phyloP scores from a whole-genome alignment of 2,329 filamentous ascomycete genomes.

The Canariomyces notabilis region DNA sequence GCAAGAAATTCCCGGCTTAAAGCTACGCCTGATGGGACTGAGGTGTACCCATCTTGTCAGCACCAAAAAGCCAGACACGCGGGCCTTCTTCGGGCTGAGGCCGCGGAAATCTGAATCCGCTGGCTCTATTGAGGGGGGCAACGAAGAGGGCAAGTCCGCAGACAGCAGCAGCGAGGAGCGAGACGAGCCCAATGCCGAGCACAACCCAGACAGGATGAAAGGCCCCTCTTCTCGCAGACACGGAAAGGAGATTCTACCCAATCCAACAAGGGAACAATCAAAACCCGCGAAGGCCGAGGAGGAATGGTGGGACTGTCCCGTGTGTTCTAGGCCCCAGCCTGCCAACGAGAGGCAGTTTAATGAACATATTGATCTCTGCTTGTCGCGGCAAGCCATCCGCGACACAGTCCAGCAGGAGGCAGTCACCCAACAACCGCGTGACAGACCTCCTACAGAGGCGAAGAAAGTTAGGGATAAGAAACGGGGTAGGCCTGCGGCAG shows the following conservation, averaged over 20 bases:
- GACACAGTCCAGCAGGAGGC: slow-evolving; percentile 64
- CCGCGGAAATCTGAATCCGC: slow-evolving; percentile 27
- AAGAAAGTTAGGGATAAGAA: slow-evolving; percentile 39
- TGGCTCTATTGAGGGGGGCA: slow-evolving; percentile 18
- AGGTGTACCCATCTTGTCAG: slow-evolving; percentile 83
- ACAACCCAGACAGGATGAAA: slow-evolving; percentile 44
- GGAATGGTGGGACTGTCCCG: slow-evolving; percentile 77
- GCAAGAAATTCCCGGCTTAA: slow-evolving; percentile 75
- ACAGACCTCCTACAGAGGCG: slow-evolving; percentile 33
- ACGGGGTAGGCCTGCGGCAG: slow-evolving; percentile 35
- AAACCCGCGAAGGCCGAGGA: slow-evolving; percentile 34
- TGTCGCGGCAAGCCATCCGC: slow-evolving; percentile 80
- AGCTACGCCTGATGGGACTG: slow-evolving; percentile 78
- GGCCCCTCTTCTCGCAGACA: slow-evolving; percentile 33
- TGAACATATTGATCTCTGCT: slow-evolving; percentile 84
- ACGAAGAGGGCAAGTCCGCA: slow-evolving; percentile 14
- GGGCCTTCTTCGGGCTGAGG: slow-evolving; percentile 71
- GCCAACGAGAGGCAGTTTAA: slow-evolving; percentile 78
- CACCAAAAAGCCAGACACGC: slow-evolving; percentile 73
- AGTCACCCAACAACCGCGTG: slow-evolving; percentile 20
- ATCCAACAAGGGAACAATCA: slow-evolving; percentile 38
- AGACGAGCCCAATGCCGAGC: slow-evolving; percentile 39
- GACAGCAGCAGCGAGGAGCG: slow-evolving; percentile 58
- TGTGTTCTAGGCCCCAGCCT: slow-evolving; percentile 71
- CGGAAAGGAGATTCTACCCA: slow-evolving; percentile 49